Base-by-base conservation (phyloP, 306 rosid genomes). In the Trifolium pratense region DNA sequence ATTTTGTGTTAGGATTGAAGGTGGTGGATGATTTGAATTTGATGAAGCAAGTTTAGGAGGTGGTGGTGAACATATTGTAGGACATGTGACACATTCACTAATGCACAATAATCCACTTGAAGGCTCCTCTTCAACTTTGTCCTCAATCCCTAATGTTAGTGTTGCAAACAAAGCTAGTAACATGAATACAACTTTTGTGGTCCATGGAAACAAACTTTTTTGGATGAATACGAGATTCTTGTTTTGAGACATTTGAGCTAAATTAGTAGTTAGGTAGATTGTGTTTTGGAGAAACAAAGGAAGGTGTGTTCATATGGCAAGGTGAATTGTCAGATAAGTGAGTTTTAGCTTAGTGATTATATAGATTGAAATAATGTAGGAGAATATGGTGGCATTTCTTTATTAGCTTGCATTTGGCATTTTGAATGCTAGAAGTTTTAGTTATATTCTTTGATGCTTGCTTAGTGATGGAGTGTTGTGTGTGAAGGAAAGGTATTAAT, bases 71-170 rank as follows among this genome's bases (percentile, higher is more conserved):
- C 98, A 92, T 9, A 92, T 82, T 46, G 75, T 73, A 1, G 98
- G 98, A 73, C 97, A 92, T 60, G 98, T 83, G 63, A 73, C 59
- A 73, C 97, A 92, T 1, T 89, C 93, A 71, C 93, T 90, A 16
- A 89, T 87, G 75, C 98, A 92, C 6, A 83, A 73, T 62, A 75
- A 73, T 53, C 79, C 79, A 63, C 65, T 45, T 15, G 81, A 58
- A 39, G 89, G 81, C 6, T 66, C 61, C 18, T 64, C 84, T 21
- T 66, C 86, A 10, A 73, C 17, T 59, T 76, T 80, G 63, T 80
- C 83, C 9, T 64, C 52, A 64, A 17, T 18, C 20, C 71, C 81
- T 15, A 78, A 80, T 63, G 86, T 65, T 3, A 70, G 55, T 18
- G 29, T 59, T 9, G 76, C 71, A 12, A 80, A 75, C 83, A 83